These are phyloP conservation scores for Quercus wislizeni DNA, from an alignment of 306 rosid genomes.

Conservation along the genomic window DNA sequence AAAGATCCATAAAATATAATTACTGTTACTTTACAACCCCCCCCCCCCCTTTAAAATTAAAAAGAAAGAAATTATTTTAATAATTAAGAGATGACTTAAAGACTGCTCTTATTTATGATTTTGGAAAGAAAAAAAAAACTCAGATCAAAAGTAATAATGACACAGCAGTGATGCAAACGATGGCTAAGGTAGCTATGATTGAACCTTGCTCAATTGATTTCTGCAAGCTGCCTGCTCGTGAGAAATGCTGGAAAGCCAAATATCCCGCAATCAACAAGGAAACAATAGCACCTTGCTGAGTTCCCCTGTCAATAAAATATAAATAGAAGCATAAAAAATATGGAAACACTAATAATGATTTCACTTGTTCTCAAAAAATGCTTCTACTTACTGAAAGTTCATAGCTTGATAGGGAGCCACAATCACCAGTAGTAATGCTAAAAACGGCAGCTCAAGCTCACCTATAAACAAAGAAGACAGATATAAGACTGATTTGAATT, in stretches of 20 bases:
- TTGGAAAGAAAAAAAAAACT: conserved; percentile 25
- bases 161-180: conserved; percentile 39
- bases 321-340: conserved; percentile 11
- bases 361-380: conserved; percentile 9
- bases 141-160: conserved; percentile 65
- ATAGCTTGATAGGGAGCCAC: conserved; percentile 72
- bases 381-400: conserved; percentile 42
- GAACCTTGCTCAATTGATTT: conserved; percentile 86
- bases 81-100: conserved; percentile 3
- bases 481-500: neutral
- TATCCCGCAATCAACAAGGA: conserved; percentile 67
- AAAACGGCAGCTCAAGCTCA: conserved; percentile 86
- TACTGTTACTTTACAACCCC: neutral
- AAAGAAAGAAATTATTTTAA: neutral
- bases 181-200: conserved; percentile 70
- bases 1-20: neutral
- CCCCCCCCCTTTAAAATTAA: neutral
- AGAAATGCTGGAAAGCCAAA: conserved; percentile 94
- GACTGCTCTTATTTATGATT: neutral
- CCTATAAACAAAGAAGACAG: conserved; percentile 40
- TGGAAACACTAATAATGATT: neutral
- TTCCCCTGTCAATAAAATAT: conserved; percentile 54
- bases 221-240: conserved; percentile 62
- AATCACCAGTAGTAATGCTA: conserved; percentile 66
- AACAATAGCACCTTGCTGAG: conserved; percentile 69